Percentiles rank a stretch among this genome's conserved stretches.
phyloP scores from a whole-genome alignment of 352 stramenopile species.

The Phytophthora boehmeriae region DNA sequence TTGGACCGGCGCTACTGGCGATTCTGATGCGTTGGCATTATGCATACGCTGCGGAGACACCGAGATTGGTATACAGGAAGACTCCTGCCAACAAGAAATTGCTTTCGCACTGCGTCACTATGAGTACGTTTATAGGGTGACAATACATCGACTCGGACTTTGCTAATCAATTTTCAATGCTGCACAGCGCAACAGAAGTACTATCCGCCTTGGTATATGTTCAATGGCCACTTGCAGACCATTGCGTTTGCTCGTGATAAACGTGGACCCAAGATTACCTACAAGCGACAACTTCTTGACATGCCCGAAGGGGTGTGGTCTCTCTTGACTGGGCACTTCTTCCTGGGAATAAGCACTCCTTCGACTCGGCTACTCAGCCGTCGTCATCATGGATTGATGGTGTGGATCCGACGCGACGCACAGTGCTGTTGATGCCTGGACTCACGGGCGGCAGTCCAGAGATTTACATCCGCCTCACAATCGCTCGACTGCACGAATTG shows the following conservation, averaged over 20 bases:
- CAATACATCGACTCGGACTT: background rate
- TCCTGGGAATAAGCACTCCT: conserved; percentile 5
- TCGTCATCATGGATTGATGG: conserved; percentile 26
- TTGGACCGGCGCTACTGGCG: conserved; percentile 18
- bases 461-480: conserved; percentile 64
- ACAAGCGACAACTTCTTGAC: conserved; percentile 64
- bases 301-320: conserved; percentile 67
- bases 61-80: conserved; percentile 47
- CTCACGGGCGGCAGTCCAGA: conserved; percentile 63
- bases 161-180: conserved; percentile 1
- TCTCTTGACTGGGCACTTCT: conserved; percentile 68
- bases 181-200: conserved; percentile 53
- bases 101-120: conserved; percentile 39
- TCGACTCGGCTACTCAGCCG: background rate
- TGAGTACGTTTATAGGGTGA: conserved; percentile 40
- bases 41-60: conserved; percentile 31
- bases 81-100: conserved; percentile 43
- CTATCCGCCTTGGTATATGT: conserved; percentile 52
- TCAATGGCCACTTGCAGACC: conserved; percentile 68
- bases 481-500: conserved; percentile 40
- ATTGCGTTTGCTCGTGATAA: conserved; percentile 39
- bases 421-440: conserved; percentile 59
- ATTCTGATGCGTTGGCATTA: conserved; percentile 38
- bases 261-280: conserved; percentile 38
- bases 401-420: conserved; percentile 37